Percentiles rank a stretch among this genome's conserved stretches.
Conservation (phyloP, 2,329 filamentous ascomycete genomes). For the Cytospora mali region DNA sequence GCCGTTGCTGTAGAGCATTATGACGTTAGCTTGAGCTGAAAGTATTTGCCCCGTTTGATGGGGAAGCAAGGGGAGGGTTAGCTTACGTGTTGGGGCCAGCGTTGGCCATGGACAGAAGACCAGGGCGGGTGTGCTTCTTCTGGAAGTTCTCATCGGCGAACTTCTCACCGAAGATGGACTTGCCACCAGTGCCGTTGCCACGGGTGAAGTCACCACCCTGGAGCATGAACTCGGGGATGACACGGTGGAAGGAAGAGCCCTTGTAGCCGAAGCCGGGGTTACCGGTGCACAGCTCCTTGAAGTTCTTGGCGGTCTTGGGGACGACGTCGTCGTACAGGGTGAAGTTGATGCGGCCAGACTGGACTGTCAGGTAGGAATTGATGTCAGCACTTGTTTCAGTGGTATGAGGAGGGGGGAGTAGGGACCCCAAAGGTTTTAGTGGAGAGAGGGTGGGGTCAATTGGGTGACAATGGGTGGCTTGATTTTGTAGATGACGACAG, state of each 20-base stretch:
- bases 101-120: conserved; percentile 93
- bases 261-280: conserved; percentile 83
- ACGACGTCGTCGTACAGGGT: conserved; percentile 83
- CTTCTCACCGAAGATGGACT: conserved; percentile 95
- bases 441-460: neutral
- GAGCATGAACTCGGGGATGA: conserved; percentile 93
- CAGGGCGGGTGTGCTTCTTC: conserved; percentile 71
- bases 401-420: conserved; percentile 4
- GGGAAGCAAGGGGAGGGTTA: neutral
- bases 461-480: neutral
- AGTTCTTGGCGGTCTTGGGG: conserved; percentile 87
- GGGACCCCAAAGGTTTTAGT: conserved; percentile 15
- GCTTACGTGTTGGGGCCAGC: conserved; percentile 88
- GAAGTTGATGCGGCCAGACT: conserved; percentile 83
- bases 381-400: conserved; percentile 8
- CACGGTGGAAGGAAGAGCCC: conserved; percentile 85
- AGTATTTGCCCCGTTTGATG: neutral
- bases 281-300: conserved; percentile 79
- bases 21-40: conserved; percentile 3
- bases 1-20: conserved; percentile 74
- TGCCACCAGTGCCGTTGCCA: conserved; percentile 86
- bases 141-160: conserved; percentile 93
- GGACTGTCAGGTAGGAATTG: conserved; percentile 51
- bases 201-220: conserved; percentile 96
- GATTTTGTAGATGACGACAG: neutral